A percentile compares a stretch with the other conserved stretches of the same genome.
Conservation (phyloP, 805 yeast genomes). For the Lachancea cidri region DNA sequence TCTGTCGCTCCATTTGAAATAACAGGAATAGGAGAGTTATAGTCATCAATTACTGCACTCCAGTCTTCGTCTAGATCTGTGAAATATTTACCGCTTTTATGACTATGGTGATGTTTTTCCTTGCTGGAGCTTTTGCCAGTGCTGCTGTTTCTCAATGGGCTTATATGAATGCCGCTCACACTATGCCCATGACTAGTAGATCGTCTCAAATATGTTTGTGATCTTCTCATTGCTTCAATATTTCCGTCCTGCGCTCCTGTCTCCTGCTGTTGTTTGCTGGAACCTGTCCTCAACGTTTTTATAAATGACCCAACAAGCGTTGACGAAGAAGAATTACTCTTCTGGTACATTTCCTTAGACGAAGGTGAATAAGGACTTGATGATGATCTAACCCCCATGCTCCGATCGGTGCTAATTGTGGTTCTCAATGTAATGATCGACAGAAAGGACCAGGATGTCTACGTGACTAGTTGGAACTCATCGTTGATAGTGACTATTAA, state of each 20-base stretch:
- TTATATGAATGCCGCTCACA: conserved; percentile 6
- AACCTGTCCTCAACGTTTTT: conserved; percentile 8
- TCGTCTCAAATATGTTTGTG: conserved; percentile 12
- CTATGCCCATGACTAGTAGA: conserved; percentile 6
- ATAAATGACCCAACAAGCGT: conserved; percentile 10
- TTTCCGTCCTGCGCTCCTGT: conserved; percentile 16
- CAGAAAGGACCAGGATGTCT: conserved; percentile 2
- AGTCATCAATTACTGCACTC: conserved; percentile 69
- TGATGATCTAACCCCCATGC: conserved; percentile 27
- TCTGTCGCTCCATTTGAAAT: conserved; percentile 29
- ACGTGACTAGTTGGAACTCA: not conserved
- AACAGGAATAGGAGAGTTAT: conserved; percentile 31
- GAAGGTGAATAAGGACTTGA: conserved; percentile 5
- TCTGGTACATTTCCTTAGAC: conserved; percentile 25
- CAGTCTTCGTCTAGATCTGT: conserved; percentile 86
- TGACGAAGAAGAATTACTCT: conserved; percentile 11
- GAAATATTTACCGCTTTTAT: conserved; percentile 37
- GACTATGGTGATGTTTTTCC: conserved; percentile 10
- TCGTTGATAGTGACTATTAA: not conserved
- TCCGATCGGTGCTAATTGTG: not conserved
- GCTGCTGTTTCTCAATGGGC: conserved; percentile 6
- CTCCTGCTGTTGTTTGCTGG: not conserved
- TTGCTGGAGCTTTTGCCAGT: conserved; percentile 6
- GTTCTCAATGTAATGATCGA: not conserved
- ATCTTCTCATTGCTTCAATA: conserved; percentile 28